These are phyloP conservation scores for Petrea volubilis DNA, from an alignment of 257 asterid species.

Conservation along the genomic window DNA sequence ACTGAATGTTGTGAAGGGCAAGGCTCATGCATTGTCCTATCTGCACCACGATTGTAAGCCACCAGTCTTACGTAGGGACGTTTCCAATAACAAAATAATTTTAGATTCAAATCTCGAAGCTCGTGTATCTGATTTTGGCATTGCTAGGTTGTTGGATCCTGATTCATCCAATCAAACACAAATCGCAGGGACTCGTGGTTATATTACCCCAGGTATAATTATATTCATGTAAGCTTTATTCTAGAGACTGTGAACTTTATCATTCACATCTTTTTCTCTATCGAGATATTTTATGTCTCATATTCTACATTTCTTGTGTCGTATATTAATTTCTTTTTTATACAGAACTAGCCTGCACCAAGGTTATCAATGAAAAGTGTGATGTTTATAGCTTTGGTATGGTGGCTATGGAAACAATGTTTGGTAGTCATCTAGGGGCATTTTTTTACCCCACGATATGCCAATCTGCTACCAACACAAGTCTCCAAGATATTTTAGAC, in stretches of 20 bases:
- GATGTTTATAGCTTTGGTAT: constrained; percentile 38
- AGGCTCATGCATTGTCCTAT: constrained; percentile 15
- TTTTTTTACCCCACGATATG: neutral
- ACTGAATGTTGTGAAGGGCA: constrained; percentile 18
- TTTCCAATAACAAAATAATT: constrained; percentile 28
- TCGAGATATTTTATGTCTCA: no score
- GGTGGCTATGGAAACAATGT: constrained; percentile 27
- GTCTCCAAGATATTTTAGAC: neutral
- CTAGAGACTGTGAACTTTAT: no score
- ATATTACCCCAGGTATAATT: constrained; percentile 33
- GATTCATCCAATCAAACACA: constrained; percentile 21
- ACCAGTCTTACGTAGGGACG: constrained; percentile 20
- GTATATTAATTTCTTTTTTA: no score
- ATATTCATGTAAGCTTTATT: no score
- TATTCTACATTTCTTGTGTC: no score
- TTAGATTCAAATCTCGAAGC: constrained; percentile 23
- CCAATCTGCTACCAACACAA: neutral
- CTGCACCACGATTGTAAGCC: constrained; percentile 27
- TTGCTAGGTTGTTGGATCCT: constrained; percentile 25
- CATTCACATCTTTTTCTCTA: no score
- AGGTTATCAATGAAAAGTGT: constrained; percentile 30
- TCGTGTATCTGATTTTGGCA: constrained; percentile 29
- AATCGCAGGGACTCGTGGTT: constrained; percentile 25
- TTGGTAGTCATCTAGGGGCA: constrained; percentile 25
- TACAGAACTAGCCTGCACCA: constrained; percentile 33